Evolutionary conservation across 371 early-diverging fungal species (phyloP).

Genomic region (Mortierella sp.): DNA sequence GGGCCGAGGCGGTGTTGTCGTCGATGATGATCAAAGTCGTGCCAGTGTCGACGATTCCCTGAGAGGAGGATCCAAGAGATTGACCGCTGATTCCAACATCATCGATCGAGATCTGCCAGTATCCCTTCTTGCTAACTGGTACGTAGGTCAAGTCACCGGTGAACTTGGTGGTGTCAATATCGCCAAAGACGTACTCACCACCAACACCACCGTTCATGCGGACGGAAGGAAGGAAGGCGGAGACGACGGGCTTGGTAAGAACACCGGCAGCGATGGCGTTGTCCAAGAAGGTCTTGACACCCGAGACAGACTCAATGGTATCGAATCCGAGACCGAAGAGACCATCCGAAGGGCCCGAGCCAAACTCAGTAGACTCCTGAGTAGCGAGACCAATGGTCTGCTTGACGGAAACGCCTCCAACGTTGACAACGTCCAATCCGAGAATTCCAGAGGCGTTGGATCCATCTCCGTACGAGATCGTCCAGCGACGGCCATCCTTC

Average conservation of each 20-base stretch:
- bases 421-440: conserved; percentile 55
- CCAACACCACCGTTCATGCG: conserved; percentile 25
- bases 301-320: conserved; percentile 44
- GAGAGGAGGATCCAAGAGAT: conserved; percentile 16
- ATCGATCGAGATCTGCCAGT: conserved; percentile 46
- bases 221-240: conserved; percentile 54
- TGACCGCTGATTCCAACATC: conserved; percentile 16
- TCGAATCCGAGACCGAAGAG: conserved; percentile 59
- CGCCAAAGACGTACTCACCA: conserved; percentile 72
- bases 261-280: conserved; percentile 54
- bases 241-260: conserved; percentile 53
- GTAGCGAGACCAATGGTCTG: conserved; percentile 59
- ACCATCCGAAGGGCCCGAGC: conserved; percentile 51
- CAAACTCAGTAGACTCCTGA: conserved; percentile 45
- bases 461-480: conserved; percentile 59
- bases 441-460: conserved; percentile 56
- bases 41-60: conserved; percentile 58
- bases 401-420: conserved; percentile 54
- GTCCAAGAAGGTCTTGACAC: conserved; percentile 58
- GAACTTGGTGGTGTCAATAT: conserved; percentile 63
- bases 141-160: conserved; percentile 62
- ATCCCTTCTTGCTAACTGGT: conserved; percentile 76
- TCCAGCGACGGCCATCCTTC: conserved; percentile 51
- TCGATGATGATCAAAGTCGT: conserved; percentile 54
- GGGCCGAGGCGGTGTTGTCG: conserved; percentile 18